Conservation (phyloP, 257 asterid species). For the Cynanchum wilfordii region DNA sequence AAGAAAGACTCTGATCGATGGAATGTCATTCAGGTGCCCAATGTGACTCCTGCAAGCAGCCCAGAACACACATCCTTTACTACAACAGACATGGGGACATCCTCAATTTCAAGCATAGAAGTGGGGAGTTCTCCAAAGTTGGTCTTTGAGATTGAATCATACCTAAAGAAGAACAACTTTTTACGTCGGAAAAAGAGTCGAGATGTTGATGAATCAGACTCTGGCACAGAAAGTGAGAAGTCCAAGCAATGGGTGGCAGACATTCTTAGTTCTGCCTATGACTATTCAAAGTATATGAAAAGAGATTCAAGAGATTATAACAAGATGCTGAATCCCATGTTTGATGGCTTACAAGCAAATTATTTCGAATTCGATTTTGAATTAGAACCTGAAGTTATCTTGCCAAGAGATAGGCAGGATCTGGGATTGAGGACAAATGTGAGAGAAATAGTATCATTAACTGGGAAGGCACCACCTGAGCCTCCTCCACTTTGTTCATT, state of each 20-base stretch:
- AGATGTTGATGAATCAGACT: constrained; percentile 38
- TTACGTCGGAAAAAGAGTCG: constrained; percentile 17
- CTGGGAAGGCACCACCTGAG: constrained; percentile 40
- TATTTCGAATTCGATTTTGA: constrained; percentile 17
- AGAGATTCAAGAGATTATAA: constrained; percentile 26
- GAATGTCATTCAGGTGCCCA: constrained; percentile 54
- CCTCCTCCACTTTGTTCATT: constrained; percentile 89
- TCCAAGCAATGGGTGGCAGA: constrained; percentile 56
- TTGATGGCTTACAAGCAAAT: constrained; percentile 17
- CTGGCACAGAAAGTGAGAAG: constrained; percentile 55
- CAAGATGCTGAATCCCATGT: constrained; percentile 25
- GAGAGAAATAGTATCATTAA: constrained; percentile 49
- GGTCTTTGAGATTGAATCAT: constrained; percentile 46
- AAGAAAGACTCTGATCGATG: constrained; percentile 24
- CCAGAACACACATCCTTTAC: constrained; percentile 50
- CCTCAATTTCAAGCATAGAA: constrained; percentile 58
- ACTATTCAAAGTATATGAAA: constrained; percentile 33
- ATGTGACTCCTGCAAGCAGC: constrained; percentile 82
- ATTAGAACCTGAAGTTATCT: constrained; percentile 16
- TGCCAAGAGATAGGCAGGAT: constrained; percentile 15
- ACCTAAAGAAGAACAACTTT: constrained; percentile 33
- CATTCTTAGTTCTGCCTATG: constrained; percentile 44
- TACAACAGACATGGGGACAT: constrained; percentile 33
- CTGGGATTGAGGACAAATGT: constrained; percentile 33
- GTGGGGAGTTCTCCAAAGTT: constrained; percentile 36